Evolutionary conservation across 352 stramenopile genomes (phyloP), one percentile per base, ranked within the genome.

Genomic region (Phytophthora sp.): DNA sequence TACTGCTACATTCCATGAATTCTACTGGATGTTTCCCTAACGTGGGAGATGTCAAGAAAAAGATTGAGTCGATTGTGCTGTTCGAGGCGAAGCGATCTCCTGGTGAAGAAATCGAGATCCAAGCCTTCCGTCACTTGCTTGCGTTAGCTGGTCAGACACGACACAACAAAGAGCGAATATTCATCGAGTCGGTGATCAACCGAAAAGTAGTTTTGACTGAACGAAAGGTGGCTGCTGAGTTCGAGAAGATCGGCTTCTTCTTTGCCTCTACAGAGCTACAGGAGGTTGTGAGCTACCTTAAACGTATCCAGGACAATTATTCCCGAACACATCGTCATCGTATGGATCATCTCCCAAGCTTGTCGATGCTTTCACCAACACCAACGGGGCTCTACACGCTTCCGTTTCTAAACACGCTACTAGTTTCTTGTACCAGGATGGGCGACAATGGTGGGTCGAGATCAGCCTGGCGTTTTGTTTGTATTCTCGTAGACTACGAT

Each of bases 161-260:
- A 4, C 65, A 79, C n/a, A 86, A 76, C n/a, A 71, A 67, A 15
- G 83, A 90, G 57, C 61, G 80, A 9, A 59, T 49, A 6, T 86
- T 91, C 33, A 73, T 91, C 31, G 83, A 89, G 33, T 76, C 80
- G 5, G 77, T 90, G 29, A 85, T 89, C 23, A 90, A 86, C 30
- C 71, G 83, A 7, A 84, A 84, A 38, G 33, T 79, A 18, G 77
- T 91, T 6, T 70, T 91, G 27, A 91, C 83, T 0, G 83, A 91
- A 26, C 73, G 77, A 16, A 86, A 88, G 47, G 69, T 90, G 6
- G 38, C 60, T 13, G 62, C 64, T 1, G 66, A 77, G 3, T 90
- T 91, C 16, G 59, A 81, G 35, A 73, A 76, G 12, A 77, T 91
- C 27, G 83, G 80, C 0, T 90, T 90, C 26, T 80, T 80, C 35